Evolutionary conservation across 352 stramenopile genomes (phyloP), one percentile per base, ranked within the genome.

Genomic region (Pythium pectinolyticum): DNA sequence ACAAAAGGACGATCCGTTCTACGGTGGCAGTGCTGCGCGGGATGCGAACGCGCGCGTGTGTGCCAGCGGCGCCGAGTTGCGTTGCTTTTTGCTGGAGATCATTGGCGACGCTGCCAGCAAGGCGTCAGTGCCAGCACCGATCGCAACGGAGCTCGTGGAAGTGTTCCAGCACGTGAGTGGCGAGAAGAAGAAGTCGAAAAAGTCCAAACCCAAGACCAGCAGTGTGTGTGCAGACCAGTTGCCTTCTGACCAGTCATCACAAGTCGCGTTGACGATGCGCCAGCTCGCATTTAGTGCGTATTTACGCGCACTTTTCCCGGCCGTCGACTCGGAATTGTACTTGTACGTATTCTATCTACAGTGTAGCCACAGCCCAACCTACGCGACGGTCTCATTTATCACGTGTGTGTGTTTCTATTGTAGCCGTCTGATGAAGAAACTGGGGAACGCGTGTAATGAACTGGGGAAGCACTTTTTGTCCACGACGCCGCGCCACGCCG

Each of bases 371-470:
- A n/a, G n/a, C n/a, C n/a, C n/a, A n/a, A n/a, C n/a, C n/a, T n/a
- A n/a, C n/a, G n/a, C n/a, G n/a, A n/a, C n/a, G n/a, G 31, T 43
- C 30, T 37, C 32, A 27, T 20, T 47, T 47, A 25, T 24, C 8
- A 17, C 20, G 5, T 49, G 9, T 34, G 20, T 49, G 20, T 25
- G 3, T 76, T 20, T 30, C 35, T 20, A 28, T 31, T 59, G 32
- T 72, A 94, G 85, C 30, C 57, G 86, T 37, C 57, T 95, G 53
- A 91, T 95, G 82, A 95, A 93, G 61, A 95, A 95, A 46, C 66
- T 95, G 0, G 86, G 86, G n/a, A 95, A 95, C 31, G 77, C 84
- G 2, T 90, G 82, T 37, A 95, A 95, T 56, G 86, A 95, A 59
- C 61, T 90, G 1, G 86, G 84, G 20, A 95, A 95, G 48, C 84